Conservation (phyloP, 345 rosid species). For the Salix purpurea region DNA sequence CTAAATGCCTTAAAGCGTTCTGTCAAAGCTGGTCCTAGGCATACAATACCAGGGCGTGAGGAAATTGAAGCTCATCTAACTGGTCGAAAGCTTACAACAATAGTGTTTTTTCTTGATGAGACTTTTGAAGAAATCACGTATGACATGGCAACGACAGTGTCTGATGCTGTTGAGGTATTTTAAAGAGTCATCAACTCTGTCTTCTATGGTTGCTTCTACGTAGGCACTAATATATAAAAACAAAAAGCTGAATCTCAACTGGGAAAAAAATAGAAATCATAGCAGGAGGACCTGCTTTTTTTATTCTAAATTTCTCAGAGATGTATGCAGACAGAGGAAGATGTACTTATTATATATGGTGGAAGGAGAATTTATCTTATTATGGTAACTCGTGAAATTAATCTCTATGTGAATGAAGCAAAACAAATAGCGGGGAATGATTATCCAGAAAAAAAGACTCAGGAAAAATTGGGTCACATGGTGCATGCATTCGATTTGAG, state of each 20-base stretch:
- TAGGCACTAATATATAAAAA: neutral
- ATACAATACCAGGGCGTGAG: constrained; percentile 83
- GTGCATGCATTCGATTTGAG: too few species aligned
- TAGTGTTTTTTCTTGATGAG: constrained; percentile 92
- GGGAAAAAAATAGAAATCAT: neutral
- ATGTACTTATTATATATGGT: neutral
- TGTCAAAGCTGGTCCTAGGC: constrained; percentile 92
- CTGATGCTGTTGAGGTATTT: constrained; percentile 96
- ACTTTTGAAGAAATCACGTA: constrained; percentile 95
- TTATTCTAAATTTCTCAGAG: neutral
- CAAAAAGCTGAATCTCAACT: neutral
- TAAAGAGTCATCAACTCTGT: neutral
- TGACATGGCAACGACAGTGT: constrained; percentile 92
- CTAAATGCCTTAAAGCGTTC: constrained; percentile 85
- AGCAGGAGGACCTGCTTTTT: neutral
- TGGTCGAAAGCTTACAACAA: constrained; percentile 81
- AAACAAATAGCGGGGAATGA: too few species aligned
- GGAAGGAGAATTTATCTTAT: neutral
- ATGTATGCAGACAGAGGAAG: neutral
- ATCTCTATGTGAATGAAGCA: too few species aligned
- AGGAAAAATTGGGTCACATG: too few species aligned
- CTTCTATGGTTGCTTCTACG: neutral
- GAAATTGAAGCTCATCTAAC: constrained; percentile 93
- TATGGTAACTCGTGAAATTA: neutral
- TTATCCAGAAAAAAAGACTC: too few species aligned